Conservation (phyloP, 1,139 yeast genomes). For the Protomyces macrosporus region DNA sequence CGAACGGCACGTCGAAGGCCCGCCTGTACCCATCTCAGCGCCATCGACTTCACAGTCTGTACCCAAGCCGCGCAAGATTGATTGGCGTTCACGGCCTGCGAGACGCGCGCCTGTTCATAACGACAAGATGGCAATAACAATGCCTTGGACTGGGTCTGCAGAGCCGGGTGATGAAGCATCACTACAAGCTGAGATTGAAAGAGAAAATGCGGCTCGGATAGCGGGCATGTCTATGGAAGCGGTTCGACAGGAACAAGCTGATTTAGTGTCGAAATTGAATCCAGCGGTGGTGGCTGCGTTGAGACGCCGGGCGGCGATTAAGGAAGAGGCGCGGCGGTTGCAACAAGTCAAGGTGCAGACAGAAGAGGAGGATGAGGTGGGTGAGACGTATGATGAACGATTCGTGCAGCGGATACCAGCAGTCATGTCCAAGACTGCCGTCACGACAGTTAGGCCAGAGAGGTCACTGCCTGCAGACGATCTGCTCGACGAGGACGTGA, state of each 20-base stretch:
- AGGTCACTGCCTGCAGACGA: neutral
- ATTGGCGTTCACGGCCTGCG: neutral
- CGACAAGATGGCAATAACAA: neutral
- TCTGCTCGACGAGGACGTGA: neutral
- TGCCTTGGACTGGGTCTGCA: too few species aligned
- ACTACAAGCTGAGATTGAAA: constrained; percentile 2
- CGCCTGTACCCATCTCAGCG: neutral
- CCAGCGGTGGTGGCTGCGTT: constrained; percentile 6
- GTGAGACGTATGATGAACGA: neutral
- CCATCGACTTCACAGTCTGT: neutral
- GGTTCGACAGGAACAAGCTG: neutral
- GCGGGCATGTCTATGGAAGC: constrained; percentile 1
- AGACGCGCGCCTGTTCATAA: neutral
- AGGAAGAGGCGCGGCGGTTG: neutral
- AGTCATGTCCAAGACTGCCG: neutral
- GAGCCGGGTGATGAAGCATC: neutral
- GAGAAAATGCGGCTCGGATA: constrained; percentile 1
- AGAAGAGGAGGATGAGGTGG: neutral
- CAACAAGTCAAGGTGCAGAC: neutral
- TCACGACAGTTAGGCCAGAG: neutral
- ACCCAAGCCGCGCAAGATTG: neutral
- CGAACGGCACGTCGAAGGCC: neutral
- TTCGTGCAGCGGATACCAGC: neutral
- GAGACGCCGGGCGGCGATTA: neutral
- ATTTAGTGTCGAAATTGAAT: neutral